Evolutionary conservation across 2,329 filamentous ascomycete genomes (phyloP).

Genomic region (Fusarium sp.): DNA sequence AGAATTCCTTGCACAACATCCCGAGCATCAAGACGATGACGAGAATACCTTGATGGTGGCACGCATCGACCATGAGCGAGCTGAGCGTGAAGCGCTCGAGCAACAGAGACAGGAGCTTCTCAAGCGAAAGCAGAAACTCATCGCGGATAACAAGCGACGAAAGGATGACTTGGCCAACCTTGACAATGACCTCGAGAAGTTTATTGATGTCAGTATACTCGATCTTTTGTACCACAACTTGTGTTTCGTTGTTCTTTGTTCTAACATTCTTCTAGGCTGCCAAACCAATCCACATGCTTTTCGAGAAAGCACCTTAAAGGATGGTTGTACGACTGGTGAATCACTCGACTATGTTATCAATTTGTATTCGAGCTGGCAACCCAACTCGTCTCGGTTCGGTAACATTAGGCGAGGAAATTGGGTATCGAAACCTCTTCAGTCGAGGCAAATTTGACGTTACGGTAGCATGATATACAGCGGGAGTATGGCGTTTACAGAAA

Average conservation of each 20-base stretch:
- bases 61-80: conserved; percentile 89
- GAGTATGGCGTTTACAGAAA: conserved; percentile 18
- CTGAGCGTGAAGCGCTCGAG: conserved; percentile 86
- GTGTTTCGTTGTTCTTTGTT: not conserved
- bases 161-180: conserved; percentile 93
- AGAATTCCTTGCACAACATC: conserved; percentile 81
- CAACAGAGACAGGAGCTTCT: conserved; percentile 82
- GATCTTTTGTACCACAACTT: not conserved
- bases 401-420: not conserved
- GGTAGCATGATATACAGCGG: conserved; percentile 2
- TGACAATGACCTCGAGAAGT: conserved; percentile 92
- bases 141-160: conserved; percentile 84
- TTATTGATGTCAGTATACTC: conserved; percentile 79
- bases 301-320: conserved; percentile 75
- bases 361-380: not conserved
- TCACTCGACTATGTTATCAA: not conserved
- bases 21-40: conserved; percentile 77
- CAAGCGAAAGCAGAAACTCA: conserved; percentile 72
- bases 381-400: not conserved
- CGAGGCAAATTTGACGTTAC: not conserved
- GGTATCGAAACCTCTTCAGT: not conserved
- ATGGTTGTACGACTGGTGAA: not conserved
- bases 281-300: conserved; percentile 79
- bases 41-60: conserved; percentile 89
- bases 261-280: conserved; percentile 69